Conservation (phyloP, 192 early-diverging fungal genomes). For the Diversispora epigaea region DNA sequence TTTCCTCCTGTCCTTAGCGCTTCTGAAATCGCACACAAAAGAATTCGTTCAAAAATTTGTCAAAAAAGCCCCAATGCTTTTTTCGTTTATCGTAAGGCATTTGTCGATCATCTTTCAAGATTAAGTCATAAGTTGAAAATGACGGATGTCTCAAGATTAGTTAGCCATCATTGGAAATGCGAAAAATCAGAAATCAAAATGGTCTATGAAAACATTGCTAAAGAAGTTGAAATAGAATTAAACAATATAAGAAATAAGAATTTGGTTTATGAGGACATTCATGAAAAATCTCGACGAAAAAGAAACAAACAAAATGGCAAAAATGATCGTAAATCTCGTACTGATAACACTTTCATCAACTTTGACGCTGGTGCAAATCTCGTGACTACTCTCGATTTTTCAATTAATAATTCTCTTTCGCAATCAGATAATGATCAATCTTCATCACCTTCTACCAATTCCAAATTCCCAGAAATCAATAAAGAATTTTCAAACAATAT, state of each 20-base stretch:
- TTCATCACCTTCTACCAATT: too few species aligned
- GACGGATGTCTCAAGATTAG: conserved; percentile 1
- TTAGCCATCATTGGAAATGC: not conserved
- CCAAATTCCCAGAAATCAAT: too few species aligned
- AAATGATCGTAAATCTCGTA: not conserved
- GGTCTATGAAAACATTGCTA: not conserved
- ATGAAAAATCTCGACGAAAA: not conserved
- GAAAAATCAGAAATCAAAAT: not conserved
- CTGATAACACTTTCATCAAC: not conserved
- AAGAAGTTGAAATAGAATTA: conserved; percentile 13
- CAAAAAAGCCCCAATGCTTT: not conserved
- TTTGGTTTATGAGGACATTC: conserved; percentile 6
- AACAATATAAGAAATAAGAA: not conserved
- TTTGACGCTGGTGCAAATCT: not conserved
- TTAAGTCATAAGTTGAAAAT: not conserved
- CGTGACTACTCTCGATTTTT: not conserved
- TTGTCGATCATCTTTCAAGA: not conserved
- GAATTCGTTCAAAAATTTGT: conserved; percentile 7
- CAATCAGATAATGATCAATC: too few species aligned
- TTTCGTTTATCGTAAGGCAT: conserved; percentile 7
- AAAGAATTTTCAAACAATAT: too few species aligned
- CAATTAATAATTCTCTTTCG: too few species aligned
- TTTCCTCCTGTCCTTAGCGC: not conserved
- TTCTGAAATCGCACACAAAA: not conserved
- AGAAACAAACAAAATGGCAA: not conserved